Evolutionary conservation across 768 basidiomycete genomes (phyloP), one percentile per base, ranked within the genome.

Genomic region (Saitozyma podzolica): DNA sequence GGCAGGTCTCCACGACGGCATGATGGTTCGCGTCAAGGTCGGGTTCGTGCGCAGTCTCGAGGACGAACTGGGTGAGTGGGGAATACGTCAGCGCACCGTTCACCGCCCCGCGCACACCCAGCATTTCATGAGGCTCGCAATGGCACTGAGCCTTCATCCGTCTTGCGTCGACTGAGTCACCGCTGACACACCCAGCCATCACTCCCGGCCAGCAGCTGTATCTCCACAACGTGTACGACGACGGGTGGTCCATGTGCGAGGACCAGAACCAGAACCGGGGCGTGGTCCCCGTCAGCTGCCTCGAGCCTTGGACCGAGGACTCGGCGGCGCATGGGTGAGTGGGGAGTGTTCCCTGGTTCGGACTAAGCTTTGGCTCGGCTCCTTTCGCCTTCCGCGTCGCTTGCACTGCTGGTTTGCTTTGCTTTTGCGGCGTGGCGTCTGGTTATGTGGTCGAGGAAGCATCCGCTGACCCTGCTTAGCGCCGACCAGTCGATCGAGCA

Each of bases 171-270:
- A 19, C n/a, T 39, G 17, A 13, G 17, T 29, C 45, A 13, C 9
- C n/a, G 59, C 62, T 68, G 64, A 71, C 58, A 50, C 41, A 29
- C 10, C 40, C 61, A 76, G 78, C 73, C 16, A 76, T 79, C 61
- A 59, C 65, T 0, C 76, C 75, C 8, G 73, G 68, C 17, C 76
- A 79, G 57, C 73, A 74, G 51, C 69, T 79, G 47, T 75, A 67
- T 59, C 70, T 79, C 5, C 73, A 77, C 63, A 71, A 63, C 37
- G 69, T 67, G 39, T 79, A 79, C 65, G 78, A 79, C 59, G 78
- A 79, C 62, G 78, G 78, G 5, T 79, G 78, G 78, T 68, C 65
- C 29, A 62, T 79, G 8, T 79, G 78, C 55, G 74, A 77, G 67
- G 71, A 77, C 50, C 65, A 68, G 43, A 64, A 64, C 40, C 65